A percentile compares a stretch with the other conserved stretches of the same genome.
phyloP scores from a whole-genome alignment of 2,329 filamentous ascomycete species.

The Trichoderma koningiopsis region DNA sequence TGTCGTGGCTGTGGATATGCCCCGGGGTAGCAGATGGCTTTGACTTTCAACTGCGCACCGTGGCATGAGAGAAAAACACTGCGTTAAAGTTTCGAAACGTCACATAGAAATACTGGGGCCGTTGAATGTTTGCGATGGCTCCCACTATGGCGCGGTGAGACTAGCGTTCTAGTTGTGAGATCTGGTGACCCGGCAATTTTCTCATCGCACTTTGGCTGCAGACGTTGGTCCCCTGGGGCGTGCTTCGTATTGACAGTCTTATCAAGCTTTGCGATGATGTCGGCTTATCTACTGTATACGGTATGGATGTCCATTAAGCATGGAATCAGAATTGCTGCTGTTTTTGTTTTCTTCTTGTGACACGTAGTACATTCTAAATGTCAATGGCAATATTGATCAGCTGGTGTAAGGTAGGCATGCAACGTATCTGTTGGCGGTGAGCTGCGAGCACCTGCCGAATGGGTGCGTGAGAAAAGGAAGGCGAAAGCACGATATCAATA shows the following conservation, averaged over 20 bases:
- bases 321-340: not conserved
- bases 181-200: slow-evolving; percentile 16
- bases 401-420: not conserved
- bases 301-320: not conserved
- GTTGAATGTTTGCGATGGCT: not conserved
- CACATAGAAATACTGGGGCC: slow-evolving; percentile 3
- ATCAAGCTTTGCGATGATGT: not conserved
- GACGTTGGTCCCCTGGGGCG: not conserved
- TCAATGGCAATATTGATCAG: not conserved
- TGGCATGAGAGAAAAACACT: not conserved
- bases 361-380: not conserved
- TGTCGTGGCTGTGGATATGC: not conserved
- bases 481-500: not conserved
- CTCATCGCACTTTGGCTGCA: not conserved
- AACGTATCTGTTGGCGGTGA: not conserved
- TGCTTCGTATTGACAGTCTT: slow-evolving; percentile 1
- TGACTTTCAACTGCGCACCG: not conserved
- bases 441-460: not conserved
- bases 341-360: not conserved
- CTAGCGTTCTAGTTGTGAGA: slow-evolving; percentile 12
- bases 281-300: not conserved
- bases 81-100: slow-evolving; percentile 18
- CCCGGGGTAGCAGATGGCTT: not conserved
- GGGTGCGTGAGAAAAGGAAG: not conserved
- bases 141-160: not conserved